phyloP scores from a whole-genome alignment of 2,329 filamentous ascomycete species.

The Dothideomycetes sp. region DNA sequence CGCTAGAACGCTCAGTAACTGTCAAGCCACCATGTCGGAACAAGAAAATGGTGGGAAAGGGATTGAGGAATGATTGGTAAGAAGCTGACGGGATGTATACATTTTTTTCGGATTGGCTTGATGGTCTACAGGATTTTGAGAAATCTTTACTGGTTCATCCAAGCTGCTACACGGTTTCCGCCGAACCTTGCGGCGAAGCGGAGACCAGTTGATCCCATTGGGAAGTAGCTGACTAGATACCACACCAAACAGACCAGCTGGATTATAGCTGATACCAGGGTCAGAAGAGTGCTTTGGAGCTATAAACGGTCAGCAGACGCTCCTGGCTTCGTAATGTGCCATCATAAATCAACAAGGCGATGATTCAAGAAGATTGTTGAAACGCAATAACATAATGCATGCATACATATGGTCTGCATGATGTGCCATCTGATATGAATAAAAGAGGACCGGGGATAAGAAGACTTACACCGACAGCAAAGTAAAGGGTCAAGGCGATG shows the following conservation, averaged over 20 bases:
- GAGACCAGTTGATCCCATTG: conserved; percentile 85
- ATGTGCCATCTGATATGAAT: too few relatives aligned
- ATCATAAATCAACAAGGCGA: background rate
- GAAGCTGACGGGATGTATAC: background rate
- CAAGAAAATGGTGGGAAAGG: conserved; percentile 1
- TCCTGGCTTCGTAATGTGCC: conserved; percentile 4
- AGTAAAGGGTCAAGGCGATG: conserved; percentile 81
- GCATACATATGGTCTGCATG: conserved; percentile 4
- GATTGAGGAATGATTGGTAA: conserved; percentile 8
- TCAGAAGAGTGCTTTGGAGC: conserved; percentile 78
- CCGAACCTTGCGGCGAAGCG: conserved; percentile 82
- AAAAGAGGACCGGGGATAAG: conserved; percentile 6
- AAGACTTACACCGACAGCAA: conserved; percentile 75
- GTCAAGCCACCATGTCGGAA: conserved; percentile 4
- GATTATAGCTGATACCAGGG: conserved; percentile 70
- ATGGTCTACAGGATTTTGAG: background rate
- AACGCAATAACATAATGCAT: conserved; percentile 1
- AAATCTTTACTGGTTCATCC: conserved; percentile 70
- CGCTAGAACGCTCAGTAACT: conserved; percentile 3
- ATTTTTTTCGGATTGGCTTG: background rate
- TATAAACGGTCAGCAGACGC: conserved; percentile 35
- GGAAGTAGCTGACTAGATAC: conserved; percentile 97
- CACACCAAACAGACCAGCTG: conserved; percentile 78
- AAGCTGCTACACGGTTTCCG: conserved; percentile 71
- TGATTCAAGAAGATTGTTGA: background rate